Evolutionary conservation across 2,329 filamentous ascomycete species (phyloP).

Genomic region (Botrytis medusae): DNA sequence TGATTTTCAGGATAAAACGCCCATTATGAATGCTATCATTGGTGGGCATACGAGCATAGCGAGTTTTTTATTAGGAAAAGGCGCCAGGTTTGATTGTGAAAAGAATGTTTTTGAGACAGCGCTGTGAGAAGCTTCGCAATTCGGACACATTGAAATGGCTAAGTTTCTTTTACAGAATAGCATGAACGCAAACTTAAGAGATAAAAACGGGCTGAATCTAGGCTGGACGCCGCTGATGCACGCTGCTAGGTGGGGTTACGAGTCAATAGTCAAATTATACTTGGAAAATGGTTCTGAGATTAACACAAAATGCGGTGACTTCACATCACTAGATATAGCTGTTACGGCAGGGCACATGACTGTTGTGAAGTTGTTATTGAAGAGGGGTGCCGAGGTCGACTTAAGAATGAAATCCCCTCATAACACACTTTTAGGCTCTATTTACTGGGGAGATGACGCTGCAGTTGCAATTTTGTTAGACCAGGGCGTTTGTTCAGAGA

Average conservation of each 20-base stretch:
- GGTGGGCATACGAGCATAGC: background rate
- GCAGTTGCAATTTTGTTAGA: background rate
- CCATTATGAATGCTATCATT: conserved; percentile 1
- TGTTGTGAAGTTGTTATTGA: background rate
- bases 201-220: background rate
- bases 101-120: background rate
- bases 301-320: background rate
- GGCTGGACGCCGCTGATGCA: background rate
- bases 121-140: too few species aligned
- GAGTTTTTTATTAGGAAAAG: background rate
- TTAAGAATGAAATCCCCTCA: conserved; percentile 32
- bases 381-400: conserved; percentile 18
- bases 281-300: background rate
- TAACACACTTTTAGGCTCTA: background rate
- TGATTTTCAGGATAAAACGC: conserved; percentile 25
- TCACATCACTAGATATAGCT: background rate
- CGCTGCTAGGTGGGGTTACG: background rate
- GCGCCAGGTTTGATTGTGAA: background rate
- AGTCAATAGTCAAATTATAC: background rate
- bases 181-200: too few species aligned
- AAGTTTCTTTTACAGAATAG: background rate
- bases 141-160: background rate
- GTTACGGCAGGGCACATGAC: rapidly evolving
- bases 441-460: too few species aligned
- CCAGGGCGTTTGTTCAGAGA: too few species aligned